Conservation (phyloP, 768 basidiomycete genomes). For the Suillus decipiens region DNA sequence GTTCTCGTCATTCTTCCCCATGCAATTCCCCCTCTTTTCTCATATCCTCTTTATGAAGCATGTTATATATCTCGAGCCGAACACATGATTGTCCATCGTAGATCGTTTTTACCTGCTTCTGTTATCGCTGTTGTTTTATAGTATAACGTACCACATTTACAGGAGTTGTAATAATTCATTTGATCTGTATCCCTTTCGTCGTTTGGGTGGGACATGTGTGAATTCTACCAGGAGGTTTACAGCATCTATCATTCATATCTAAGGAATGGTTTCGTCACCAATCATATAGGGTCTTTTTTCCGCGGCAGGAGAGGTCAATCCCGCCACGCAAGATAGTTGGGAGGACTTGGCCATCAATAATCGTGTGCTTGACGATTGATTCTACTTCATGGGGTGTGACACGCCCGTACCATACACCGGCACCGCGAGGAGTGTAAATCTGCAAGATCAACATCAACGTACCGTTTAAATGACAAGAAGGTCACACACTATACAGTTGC, state of each 20-base stretch:
- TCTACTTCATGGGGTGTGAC: conserved; percentile 90
- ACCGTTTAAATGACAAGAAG: neutral
- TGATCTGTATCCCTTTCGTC: conserved; percentile 5
- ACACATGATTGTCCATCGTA: neutral
- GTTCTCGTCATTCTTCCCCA: conserved; percentile 8
- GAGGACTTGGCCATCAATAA: conserved; percentile 81
- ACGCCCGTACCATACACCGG: conserved; percentile 91
- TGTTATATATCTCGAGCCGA: neutral
- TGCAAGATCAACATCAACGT: conserved; percentile 28
- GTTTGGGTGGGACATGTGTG: neutral
- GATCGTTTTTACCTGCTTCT: conserved; percentile 6
- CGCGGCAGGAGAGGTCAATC: conserved; percentile 72
- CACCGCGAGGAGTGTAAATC: conserved; percentile 87
- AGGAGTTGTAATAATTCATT: conserved; percentile 24
- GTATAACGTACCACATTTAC: conserved; percentile 28
- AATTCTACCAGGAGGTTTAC: neutral
- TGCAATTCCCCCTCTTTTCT: conserved; percentile 11
- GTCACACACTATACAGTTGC: conserved; percentile 83
- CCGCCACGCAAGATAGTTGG: conserved; percentile 87
- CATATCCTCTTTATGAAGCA: conserved; percentile 4
- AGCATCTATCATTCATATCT: conserved; percentile 1
- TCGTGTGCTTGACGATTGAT: conserved; percentile 83
- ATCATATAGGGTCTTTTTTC: conserved; percentile 65
- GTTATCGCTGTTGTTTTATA: conserved; percentile 19
- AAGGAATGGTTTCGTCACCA: conserved; percentile 48